Percentiles rank a stretch among this genome's conserved stretches.
Conservation (phyloP, 1,284 basidiomycete species). For the Spongispora temasekensis region DNA sequence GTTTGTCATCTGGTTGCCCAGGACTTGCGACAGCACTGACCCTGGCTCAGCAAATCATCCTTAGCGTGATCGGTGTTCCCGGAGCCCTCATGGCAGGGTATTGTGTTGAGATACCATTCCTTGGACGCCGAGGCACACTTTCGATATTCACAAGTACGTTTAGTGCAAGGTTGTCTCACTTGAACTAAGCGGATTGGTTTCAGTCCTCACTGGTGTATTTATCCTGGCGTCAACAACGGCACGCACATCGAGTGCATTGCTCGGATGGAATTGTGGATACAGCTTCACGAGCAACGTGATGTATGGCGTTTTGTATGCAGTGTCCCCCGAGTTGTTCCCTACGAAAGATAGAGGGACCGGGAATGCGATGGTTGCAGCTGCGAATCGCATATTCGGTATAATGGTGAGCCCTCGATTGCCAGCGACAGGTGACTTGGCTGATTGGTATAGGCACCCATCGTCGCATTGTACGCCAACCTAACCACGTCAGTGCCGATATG, state of each 20-base stretch:
- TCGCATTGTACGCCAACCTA: slow-evolving; percentile 63
- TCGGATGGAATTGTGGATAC: slow-evolving; percentile 70
- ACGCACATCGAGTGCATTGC: slow-evolving; percentile 61
- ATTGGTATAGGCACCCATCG: slow-evolving; percentile 55
- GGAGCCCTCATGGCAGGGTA: slow-evolving; percentile 64
- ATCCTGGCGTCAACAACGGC: slow-evolving; percentile 73
- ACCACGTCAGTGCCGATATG: slow-evolving; percentile 69
- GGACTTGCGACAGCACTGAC: slow-evolving; percentile 2
- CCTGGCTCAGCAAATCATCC: slow-evolving; percentile 55
- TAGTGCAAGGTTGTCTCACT: neutral
- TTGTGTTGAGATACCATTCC: slow-evolving; percentile 56
- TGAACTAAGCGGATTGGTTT: neutral
- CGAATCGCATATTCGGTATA: slow-evolving; percentile 61
- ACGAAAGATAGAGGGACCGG: slow-evolving; percentile 70
- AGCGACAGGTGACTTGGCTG: neutral
- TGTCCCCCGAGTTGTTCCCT: slow-evolving; percentile 73
- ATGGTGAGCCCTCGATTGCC: slow-evolving; percentile 46
- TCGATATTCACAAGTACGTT: slow-evolving; percentile 54
- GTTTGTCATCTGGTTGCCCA: slow-evolving; percentile 37
- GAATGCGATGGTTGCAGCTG: slow-evolving; percentile 57
- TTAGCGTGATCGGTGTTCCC: slow-evolving; percentile 68
- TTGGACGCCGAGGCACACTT: slow-evolving; percentile 66
- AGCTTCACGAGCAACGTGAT: slow-evolving; percentile 70
- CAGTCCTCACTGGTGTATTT: slow-evolving; percentile 70
- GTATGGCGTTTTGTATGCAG: slow-evolving; percentile 76